Conservation (phyloP, 768 basidiomycete species). For the Auricularia auricula-judae region DNA sequence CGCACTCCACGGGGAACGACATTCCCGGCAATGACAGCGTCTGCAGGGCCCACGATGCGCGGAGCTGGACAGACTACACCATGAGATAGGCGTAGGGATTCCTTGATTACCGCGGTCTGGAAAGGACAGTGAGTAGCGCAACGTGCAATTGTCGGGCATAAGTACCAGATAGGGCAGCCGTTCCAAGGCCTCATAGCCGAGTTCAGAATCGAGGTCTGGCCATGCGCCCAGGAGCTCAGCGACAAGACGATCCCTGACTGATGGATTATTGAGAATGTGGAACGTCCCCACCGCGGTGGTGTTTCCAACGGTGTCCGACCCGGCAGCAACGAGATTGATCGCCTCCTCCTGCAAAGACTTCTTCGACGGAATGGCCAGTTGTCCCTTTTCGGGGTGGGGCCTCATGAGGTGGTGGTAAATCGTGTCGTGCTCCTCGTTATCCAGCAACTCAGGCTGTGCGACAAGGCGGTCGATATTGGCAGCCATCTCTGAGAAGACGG, state of each 20-base stretch:
- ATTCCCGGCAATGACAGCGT: conserved; percentile 23
- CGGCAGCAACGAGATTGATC: conserved; percentile 25
- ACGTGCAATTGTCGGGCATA: background rate
- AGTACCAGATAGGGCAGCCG: conserved; percentile 35
- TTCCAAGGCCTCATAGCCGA: conserved; percentile 28
- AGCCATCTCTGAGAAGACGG: conserved; percentile 2
- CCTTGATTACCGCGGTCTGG: conserved; percentile 39
- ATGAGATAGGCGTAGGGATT: conserved; percentile 31
- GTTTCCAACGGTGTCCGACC: conserved; percentile 34
- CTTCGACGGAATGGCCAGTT: conserved; percentile 19
- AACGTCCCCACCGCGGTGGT: conserved; percentile 26
- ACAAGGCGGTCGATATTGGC: conserved; percentile 14
- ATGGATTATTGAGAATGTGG: conserved; percentile 23
- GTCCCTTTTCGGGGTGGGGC: conserved; percentile 14
- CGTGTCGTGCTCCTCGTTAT: conserved; percentile 21
- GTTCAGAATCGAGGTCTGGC: conserved; percentile 25
- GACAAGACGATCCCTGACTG: conserved; percentile 19
- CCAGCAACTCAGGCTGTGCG: conserved; percentile 15
- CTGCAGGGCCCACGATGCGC: conserved; percentile 26
- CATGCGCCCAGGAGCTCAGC: conserved; percentile 27
- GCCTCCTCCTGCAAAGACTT: conserved; percentile 16
- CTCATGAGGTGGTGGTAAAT: conserved; percentile 26
- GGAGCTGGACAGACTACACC: conserved; percentile 29
- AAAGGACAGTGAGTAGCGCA: conserved; percentile 6
- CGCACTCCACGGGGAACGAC: conserved; percentile 29